Base-by-base conservation (phyloP, 768 basidiomycete species). In the Suillus variegatus region DNA sequence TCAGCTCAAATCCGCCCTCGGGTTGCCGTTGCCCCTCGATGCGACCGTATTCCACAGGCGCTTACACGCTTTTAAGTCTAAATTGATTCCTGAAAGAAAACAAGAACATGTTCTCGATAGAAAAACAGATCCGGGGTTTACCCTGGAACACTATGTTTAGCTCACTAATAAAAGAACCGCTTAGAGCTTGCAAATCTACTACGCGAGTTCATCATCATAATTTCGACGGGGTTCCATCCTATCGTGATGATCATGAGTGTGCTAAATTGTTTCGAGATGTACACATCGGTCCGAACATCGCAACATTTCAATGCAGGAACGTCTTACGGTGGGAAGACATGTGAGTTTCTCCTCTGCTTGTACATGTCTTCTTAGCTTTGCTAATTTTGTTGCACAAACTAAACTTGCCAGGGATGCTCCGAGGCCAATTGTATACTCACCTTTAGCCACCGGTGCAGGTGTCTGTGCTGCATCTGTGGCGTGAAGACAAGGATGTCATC, bases 341-440 rank as follows among this genome's bases (percentile, higher is more conserved):
- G 52, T 63, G 61, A 51, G 46, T 36, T 51, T 65, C 64, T 63
- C 35, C 14, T 64, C 46, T 61, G 38, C 22, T 44, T 61, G 40
- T 63, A 32, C 32, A 32, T 32, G 18, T 20, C 52, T 54, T 8
- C 32, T 54, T 52, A 28, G 64, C 46, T 6, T 49, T 36, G 49
- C 64, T 65, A 63, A 63, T 28, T 65, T 65, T 55, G 49, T 51
- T 44, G 36, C 44, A 41, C 20, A 35, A 54, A 54, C 18, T 6
- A 41, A 9, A 10, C 56, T 25, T 57, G 32, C 36, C 40, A 16
- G 22, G 4, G 58, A 16, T 25, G 16, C 12, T 64, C 65, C 65
- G 63, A 20, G 40, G n/a, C 57, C 62, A 36, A 32, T 54, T 35
- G 36, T 57, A 22, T 28, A 28, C 16, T 41, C n/a, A 22, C n/a